These are phyloP conservation scores for Thermothielavioides terrestris DNA, from an alignment of 495 filamentous ascomycete species.

Conservation along the genomic window DNA sequence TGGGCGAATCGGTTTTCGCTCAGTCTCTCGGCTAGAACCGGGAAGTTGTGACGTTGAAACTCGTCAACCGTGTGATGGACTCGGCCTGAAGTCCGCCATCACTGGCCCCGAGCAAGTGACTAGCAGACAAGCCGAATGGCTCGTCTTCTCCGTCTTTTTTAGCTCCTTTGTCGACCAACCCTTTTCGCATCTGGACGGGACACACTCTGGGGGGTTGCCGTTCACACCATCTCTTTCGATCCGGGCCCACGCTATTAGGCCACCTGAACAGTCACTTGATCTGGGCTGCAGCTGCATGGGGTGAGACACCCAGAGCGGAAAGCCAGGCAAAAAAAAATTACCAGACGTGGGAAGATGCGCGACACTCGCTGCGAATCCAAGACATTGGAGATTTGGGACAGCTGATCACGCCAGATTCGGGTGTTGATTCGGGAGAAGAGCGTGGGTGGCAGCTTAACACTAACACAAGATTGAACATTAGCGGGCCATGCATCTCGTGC, in stretches of 20 bases:
- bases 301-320: slow-evolving; percentile 18
- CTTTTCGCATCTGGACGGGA: not conserved
- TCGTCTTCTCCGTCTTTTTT: not conserved
- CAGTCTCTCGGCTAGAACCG: no score
- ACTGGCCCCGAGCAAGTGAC: no score
- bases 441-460: no score
- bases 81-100: no score
- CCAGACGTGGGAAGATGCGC: slow-evolving; percentile 7
- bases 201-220: not conserved
- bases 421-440: not conserved
- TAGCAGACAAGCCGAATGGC: no score
- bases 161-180: not conserved
- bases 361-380: slow-evolving; percentile 1
- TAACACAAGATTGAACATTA: no score
- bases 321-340: slow-evolving; percentile 1
- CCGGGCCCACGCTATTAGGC: slow-evolving; percentile 16
- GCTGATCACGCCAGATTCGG: slow-evolving; percentile 8
- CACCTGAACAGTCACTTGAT: slow-evolving; percentile 28
- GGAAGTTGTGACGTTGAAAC: no score
- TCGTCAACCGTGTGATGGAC: no score
- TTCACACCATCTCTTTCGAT: slow-evolving; percentile 17
- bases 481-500: no score
- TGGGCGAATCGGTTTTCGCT: no score
- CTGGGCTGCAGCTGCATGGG: slow-evolving; percentile 26
- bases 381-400: not conserved